Evolutionary conservation across 2,329 filamentous ascomycete species (phyloP).

Genomic region (Hymenoscyphus infarciens): DNA sequence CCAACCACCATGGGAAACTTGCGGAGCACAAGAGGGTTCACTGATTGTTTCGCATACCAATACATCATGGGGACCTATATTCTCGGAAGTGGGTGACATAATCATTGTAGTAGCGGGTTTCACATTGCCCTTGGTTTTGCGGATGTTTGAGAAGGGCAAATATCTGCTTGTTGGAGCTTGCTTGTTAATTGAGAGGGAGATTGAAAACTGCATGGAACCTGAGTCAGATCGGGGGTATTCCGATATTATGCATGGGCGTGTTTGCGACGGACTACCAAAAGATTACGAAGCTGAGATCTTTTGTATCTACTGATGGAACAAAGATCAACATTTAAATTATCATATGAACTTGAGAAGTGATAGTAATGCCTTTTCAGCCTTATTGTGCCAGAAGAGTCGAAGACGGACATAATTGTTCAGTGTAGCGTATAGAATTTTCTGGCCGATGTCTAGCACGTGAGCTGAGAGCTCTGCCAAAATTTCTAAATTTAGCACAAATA

Average conservation of each 20-base stretch:
- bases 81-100: neutral
- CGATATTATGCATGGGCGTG: neutral
- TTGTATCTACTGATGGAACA: neutral
- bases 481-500: no score
- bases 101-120: neutral
- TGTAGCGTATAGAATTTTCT: no score
- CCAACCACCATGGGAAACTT: neutral
- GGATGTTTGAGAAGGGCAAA: neutral
- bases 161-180: neutral
- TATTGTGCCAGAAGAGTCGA: no score
- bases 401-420: no score
- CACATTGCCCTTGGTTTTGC: neutral
- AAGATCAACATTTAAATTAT: no score
- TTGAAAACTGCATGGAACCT: neutral
- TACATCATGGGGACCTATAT: neutral
- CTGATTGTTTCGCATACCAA: neutral
- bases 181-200: neutral
- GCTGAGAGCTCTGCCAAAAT: no score
- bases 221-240: neutral
- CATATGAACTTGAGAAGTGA: no score
- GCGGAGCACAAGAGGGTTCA: neutral
- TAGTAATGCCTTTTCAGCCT: no score
- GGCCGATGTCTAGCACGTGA: no score
- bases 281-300: neutral
- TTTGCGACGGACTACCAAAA: neutral